These are phyloP conservation scores for Phytophthora syringae DNA, from an alignment of 352 stramenopile genomes.

Conservation along the genomic window DNA sequence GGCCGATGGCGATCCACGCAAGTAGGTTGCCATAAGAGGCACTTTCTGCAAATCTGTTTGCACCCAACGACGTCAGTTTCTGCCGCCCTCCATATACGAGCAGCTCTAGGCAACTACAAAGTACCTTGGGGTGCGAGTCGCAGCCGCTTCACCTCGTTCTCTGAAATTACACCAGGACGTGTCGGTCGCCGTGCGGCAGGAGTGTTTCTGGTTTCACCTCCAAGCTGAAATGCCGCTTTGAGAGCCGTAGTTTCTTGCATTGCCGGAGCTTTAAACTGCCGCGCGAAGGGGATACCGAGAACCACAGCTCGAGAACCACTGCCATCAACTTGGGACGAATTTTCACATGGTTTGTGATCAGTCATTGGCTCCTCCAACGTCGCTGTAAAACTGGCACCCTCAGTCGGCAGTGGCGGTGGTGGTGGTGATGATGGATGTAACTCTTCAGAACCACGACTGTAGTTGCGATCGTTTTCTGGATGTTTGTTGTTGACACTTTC, in stretches of 20 bases:
- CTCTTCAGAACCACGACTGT: neutral
- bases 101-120: neutral
- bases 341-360: neutral
- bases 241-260: slow-evolving; percentile 27
- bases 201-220: neutral
- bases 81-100: neutral
- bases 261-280: slow-evolving; percentile 16
- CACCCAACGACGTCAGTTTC: neutral
- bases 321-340: neutral
- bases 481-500: too few species aligned
- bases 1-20: slow-evolving; percentile 33
- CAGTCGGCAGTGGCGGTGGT: neutral
- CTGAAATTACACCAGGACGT: slow-evolving; percentile 64
- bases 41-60: slow-evolving; percentile 42
- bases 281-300: slow-evolving; percentile 30
- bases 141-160: slow-evolving; percentile 57
- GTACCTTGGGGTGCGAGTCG: slow-evolving; percentile 44
- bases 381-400: neutral
- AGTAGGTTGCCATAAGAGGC: slow-evolving; percentile 45
- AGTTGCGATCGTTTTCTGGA: slow-evolving; percentile 26
- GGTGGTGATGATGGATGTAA: neutral
- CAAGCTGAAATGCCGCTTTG: slow-evolving; percentile 37
- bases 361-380: neutral
- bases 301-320: slow-evolving; percentile 8
- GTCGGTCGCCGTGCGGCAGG: slow-evolving; percentile 1